Evolutionary conservation across 305 asterid species (phyloP), one percentile per base, ranked within the genome.

Genomic region (Solanum hybrid): DNA sequence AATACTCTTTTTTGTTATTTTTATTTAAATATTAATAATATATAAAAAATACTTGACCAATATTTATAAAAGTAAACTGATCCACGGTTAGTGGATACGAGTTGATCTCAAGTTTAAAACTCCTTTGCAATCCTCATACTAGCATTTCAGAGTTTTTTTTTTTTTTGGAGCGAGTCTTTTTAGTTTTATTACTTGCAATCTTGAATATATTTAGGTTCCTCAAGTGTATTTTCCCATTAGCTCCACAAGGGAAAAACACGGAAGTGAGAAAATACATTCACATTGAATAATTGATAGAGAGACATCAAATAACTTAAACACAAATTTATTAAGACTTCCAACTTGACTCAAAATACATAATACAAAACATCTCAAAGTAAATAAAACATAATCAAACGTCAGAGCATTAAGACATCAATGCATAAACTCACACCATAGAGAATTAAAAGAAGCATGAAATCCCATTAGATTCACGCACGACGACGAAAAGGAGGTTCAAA

Each of bases 401-500:
- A 79, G 34, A 36, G 20, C 34, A 80, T 37, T 35, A 37, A 37
- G n/a, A 40, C 87, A 40, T 26, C 36, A 40, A 28, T 26, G 26
- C 7, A 39, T 33, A 80, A 24, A 39, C 64, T 80, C 85, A 36
- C 57, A 39, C 34, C 37, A 16, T 8, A 40, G 16, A 16, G 10
- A 82, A 42, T 29, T 14, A 40, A 42, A 40, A 42, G 28, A 16
- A 1, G 33, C 12, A 9, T 8, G 79, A 76, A 75, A 90, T 73
- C 86, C 90, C 90, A 89, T 90, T 90, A 92, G 93, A 92, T 90
- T 89, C 90, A 83, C 91, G 91, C 93, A 92, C 93, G 90, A 93
- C 1, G 33, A 46, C 57, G 80, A 46, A 61, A 76, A 87, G 79
- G 89, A 36, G 69, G 86, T 71, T 67, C 42, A n/a, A 69, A 64